Conservation (phyloP, 192 early-diverging fungal species). For the Coemansia sp. region DNA sequence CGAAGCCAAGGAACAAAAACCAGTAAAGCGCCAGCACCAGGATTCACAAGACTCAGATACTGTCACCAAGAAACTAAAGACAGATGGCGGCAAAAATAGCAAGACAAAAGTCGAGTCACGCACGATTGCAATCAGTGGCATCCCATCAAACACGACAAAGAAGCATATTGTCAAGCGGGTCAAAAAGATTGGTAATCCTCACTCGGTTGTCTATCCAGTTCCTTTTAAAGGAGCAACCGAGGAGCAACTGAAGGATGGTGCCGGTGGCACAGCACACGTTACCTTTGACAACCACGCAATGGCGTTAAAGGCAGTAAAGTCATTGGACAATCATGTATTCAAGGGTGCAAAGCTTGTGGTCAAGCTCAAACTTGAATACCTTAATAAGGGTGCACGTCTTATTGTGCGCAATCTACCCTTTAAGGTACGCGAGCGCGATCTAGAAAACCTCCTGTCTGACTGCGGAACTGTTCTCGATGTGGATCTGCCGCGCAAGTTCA, state of each 20-base stretch:
- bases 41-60: constrained; percentile 26
- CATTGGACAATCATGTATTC: constrained; percentile 73
- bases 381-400: constrained; percentile 68
- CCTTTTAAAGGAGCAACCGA: constrained; percentile 32
- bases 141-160: constrained; percentile 64
- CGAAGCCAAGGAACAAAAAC: constrained; percentile 6
- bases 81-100: constrained; percentile 4
- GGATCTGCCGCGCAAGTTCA: constrained; percentile 71
- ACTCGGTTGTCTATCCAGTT: constrained; percentile 65
- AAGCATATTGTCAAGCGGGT: constrained; percentile 76
- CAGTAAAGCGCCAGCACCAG: constrained; percentile 14
- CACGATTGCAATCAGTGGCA: constrained; percentile 50
- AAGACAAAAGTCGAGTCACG: constrained; percentile 30
- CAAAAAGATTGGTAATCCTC: constrained; percentile 54
- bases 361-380: constrained; percentile 42
- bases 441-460: constrained; percentile 63
- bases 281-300: constrained; percentile 40
- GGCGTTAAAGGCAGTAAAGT: constrained; percentile 56
- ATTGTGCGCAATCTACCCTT: constrained; percentile 89
- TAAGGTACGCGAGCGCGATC: constrained; percentile 64
- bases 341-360: constrained; percentile 65
- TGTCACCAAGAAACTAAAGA: constrained; percentile 27
- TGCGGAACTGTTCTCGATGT: constrained; percentile 71
- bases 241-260: constrained; percentile 49
- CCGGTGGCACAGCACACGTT: constrained; percentile 40